Base-by-base conservation (phyloP, 345 rosid genomes). In the Heritiera fomes region DNA sequence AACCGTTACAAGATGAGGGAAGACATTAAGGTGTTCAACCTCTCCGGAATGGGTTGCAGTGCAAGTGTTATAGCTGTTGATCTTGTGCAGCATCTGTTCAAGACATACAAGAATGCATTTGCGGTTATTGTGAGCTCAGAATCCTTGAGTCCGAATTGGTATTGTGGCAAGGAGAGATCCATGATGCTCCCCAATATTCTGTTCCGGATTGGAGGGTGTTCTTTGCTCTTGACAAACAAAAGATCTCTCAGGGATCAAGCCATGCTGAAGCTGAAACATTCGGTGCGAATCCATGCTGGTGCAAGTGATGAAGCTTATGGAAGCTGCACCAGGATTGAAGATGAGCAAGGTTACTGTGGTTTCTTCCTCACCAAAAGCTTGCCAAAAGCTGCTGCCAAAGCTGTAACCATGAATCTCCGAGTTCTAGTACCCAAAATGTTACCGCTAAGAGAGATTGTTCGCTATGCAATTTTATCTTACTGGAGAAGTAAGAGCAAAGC, bases 101-200 rank as follows among this genome's bases (percentile, higher is more conserved):
- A 85, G 82, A 72, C 84, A 0, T 81, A 83, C 73, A 86, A 78
- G 67, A 88, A 92, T 71, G 58, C 82, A 40, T 55, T 77, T 38
- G 97, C 95, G 10, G 62, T 94, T 20, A 88, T 94, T 17, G 93
- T 91, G 38, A 94, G 94, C 65, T 83, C 95, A 3, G 98, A 94
- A 78, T 87, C 90, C 6, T 77, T 94, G 8, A 90, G 90, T 41
- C 83, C 90, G 0, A 83, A 92, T 41, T 94, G 98, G 93, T 94
- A 94, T 69, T 65, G 77, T 7, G 98, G 95, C 49, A 88, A 80
- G 52, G 91, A 92, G 74, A 84, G 86, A 50, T 93, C 98, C 0
- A 93, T 93, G 98, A 87, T 92, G 67, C 83, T 92, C 18, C 87
- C 97, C 0, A 92, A 94, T 76, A 89, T 91, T 65, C 82, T 94